A percentile compares a stretch with the other conserved stretches of the same genome.
These are phyloP conservation scores for Penicillium alfredii DNA, from an alignment of 495 filamentous ascomycete species.

Conservation along the genomic window DNA sequence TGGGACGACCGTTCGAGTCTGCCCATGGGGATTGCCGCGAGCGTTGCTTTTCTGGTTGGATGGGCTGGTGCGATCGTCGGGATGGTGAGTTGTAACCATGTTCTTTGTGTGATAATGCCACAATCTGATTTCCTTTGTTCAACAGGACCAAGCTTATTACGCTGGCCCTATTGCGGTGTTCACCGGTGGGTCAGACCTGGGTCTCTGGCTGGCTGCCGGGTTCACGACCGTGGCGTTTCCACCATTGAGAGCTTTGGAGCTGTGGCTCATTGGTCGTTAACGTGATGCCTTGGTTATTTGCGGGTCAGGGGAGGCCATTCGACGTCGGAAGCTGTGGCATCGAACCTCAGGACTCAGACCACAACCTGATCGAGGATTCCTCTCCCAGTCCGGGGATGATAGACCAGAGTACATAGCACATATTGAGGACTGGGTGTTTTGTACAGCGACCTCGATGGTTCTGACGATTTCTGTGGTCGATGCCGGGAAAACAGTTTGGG, in stretches of 20 bases:
- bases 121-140: not conserved
- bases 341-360: too few relatives aligned
- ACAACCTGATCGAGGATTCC: too few relatives aligned
- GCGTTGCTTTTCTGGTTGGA: slow-evolving; percentile 39
- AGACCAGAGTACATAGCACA: too few relatives aligned
- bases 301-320: too few relatives aligned
- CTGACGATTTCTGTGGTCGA: too few relatives aligned
- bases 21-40: slow-evolving; percentile 43
- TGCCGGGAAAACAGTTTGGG: too few relatives aligned
- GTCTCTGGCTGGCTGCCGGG: slow-evolving; percentile 38
- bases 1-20: slow-evolving; percentile 40
- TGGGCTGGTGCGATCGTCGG: slow-evolving; percentile 47
- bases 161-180: slow-evolving; percentile 40
- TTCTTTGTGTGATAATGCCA: not conserved
- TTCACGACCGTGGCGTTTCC: slow-evolving; percentile 42
- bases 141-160: slow-evolving; percentile 43
- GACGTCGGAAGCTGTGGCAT: too few relatives aligned
- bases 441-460: too few relatives aligned
- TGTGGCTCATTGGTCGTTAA: slow-evolving; percentile 34
- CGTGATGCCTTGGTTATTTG: not conserved
- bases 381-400: too few relatives aligned
- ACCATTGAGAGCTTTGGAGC: slow-evolving; percentile 37
- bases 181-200: slow-evolving; percentile 34
- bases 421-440: too few relatives aligned
- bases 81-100: slow-evolving; percentile 32